A percentile compares a stretch with the other conserved stretches of the same genome.
phyloP scores from a whole-genome alignment of 2,329 filamentous ascomycete species.

The Sarocladium strictum region DNA sequence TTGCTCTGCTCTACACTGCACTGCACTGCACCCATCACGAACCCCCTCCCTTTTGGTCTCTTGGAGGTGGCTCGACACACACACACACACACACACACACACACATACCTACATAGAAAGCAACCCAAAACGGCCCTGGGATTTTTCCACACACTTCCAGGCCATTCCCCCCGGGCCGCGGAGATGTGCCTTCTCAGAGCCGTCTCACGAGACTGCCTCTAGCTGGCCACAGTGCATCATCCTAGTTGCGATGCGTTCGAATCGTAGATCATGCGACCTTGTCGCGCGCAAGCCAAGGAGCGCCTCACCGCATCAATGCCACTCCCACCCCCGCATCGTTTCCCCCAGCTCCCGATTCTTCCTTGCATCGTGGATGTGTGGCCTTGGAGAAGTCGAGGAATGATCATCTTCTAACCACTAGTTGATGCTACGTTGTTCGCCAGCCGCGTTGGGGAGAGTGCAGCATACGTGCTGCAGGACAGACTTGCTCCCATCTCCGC shows the following conservation, averaged over 20 bases:
- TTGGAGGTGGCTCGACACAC: no score
- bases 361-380: no score
- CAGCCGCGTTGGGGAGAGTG: background rate
- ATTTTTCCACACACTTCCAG: background rate
- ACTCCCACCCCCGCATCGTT: background rate
- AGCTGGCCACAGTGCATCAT: background rate
- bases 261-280: conserved; percentile 4
- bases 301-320: background rate
- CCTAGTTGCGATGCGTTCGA: background rate
- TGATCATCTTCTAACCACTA: no score
- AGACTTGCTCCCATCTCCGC: conserved; percentile 1
- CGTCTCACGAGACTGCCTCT: background rate
- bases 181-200: background rate
- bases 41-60: no score
- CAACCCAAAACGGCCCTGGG: background rate
- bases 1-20: no score
- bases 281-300: background rate
- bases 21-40: no score
- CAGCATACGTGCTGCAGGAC: background rate
- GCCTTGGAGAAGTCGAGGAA: no score
- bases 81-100: no score
- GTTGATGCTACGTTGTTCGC: background rate
- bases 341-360: background rate
- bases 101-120: no score
- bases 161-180: background rate